Evolutionary conservation across 2,329 filamentous ascomycete genomes (phyloP).

Genomic region (Neonectria punicea): DNA sequence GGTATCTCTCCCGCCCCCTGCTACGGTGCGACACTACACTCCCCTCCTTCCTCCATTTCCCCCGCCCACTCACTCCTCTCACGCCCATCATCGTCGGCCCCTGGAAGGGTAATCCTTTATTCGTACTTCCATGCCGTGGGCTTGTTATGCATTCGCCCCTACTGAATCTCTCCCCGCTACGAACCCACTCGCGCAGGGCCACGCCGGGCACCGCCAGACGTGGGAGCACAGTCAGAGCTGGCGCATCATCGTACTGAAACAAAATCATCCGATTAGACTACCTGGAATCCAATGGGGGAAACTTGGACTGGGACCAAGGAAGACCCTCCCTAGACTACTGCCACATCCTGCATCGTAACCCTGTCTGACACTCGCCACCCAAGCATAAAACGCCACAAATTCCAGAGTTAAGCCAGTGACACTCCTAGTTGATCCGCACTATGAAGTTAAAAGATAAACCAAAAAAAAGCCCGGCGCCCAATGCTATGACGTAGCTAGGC

Average conservation of each 20-base stretch:
- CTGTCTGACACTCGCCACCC: background rate
- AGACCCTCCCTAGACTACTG: background rate
- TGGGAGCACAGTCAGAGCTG: background rate
- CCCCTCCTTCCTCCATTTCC: background rate
- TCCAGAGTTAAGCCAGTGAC: background rate
- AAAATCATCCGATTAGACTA: background rate
- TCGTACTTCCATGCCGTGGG: too few species aligned
- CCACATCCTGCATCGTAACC: background rate
- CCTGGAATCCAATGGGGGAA: too few species aligned
- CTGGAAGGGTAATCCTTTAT: slow-evolving; percentile 3
- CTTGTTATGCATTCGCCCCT: background rate
- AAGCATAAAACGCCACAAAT: background rate
- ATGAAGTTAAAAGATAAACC: slow-evolving; percentile 2
- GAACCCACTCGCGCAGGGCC: slow-evolving; percentile 8
- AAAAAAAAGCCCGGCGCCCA: slow-evolving; percentile 33
- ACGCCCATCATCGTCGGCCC: slow-evolving; percentile 1
- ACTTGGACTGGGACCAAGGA: background rate
- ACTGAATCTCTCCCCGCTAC: background rate
- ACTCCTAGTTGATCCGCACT: slow-evolving; percentile 18
- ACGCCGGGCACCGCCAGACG: background rate
- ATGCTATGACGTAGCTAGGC: slow-evolving; percentile 40
- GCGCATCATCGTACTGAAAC: background rate
- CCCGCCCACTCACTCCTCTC: background rate
- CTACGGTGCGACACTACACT: background rate
- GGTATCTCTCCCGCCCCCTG: slow-evolving; percentile 16